These are phyloP conservation scores for Syzygium aqueum DNA, from an alignment of 345 rosid species.

Conservation along the genomic window DNA sequence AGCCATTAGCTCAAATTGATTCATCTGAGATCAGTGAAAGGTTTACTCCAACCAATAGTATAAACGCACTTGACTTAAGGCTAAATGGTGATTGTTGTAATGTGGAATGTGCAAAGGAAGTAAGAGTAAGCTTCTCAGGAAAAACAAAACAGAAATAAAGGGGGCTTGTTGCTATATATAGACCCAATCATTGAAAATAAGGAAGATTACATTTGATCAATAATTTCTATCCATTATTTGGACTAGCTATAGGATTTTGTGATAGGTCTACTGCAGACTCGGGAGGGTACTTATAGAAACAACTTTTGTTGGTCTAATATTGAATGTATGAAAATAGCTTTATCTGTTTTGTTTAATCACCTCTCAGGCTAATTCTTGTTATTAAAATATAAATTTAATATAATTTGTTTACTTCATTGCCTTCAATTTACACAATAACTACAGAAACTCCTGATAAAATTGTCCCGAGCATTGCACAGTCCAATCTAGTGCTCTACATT, in stretches of 20 bases:
- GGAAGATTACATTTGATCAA: background rate
- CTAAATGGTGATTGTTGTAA: background rate
- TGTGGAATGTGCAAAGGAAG: background rate
- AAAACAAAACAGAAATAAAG: background rate
- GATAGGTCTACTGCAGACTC: background rate
- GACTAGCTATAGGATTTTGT: background rate
- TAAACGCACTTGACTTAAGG: background rate
- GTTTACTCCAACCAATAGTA: background rate
- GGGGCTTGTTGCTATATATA: background rate
- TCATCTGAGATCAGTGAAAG: background rate
- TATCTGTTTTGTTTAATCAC: background rate
- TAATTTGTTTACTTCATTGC: background rate
- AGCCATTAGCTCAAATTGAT: background rate
- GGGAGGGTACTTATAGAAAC: background rate
- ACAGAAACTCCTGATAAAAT: background rate
- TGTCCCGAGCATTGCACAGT: background rate
- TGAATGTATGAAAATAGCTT: background rate
- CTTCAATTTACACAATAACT: background rate
- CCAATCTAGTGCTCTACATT: background rate
- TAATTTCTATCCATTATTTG: background rate
- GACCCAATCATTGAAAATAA: background rate
- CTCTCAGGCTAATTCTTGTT: background rate
- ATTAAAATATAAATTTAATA: background rate
- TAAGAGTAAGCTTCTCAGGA: background rate
- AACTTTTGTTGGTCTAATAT: background rate